phyloP scores from a whole-genome alignment of 169 alveolate species.

The Babesia gibsoni region DNA sequence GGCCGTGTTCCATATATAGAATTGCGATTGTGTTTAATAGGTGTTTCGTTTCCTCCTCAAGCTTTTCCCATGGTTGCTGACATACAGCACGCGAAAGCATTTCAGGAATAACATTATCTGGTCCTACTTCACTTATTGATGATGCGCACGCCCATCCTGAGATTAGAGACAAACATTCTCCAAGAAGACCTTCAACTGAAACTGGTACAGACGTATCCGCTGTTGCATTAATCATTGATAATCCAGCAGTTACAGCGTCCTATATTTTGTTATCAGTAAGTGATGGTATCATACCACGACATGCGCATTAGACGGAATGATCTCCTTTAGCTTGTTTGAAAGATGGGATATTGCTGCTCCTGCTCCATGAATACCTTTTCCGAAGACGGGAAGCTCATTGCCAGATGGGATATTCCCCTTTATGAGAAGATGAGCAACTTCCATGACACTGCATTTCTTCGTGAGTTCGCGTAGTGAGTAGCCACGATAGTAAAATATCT shows the following conservation, averaged over 20 bases:
- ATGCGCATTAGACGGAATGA: conserved; percentile 22
- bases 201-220: background rate
- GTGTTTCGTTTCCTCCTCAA: background rate
- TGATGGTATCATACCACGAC: conserved; percentile 3
- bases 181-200: conserved; percentile 4
- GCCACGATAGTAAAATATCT: conserved; percentile 52
- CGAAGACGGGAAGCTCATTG: background rate
- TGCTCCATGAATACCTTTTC: conserved; percentile 3
- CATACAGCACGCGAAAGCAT: background rate
- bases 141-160: background rate
- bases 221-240: background rate
- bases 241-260: conserved; percentile 25
- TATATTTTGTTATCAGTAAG: background rate
- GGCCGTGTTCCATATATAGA: conserved; percentile 61
- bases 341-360: background rate
- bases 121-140: background rate
- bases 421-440: conserved; percentile 34
- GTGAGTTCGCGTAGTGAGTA: conserved; percentile 33
- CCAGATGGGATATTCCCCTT: conserved; percentile 31
- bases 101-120: conserved; percentile 11
- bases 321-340: background rate
- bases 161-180: conserved; percentile 47
- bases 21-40: conserved; percentile 32
- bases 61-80: background rate
- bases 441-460: conserved; percentile 2